phyloP scores from a whole-genome alignment of 106 monocot species.

The Dendrobium catenatum region DNA sequence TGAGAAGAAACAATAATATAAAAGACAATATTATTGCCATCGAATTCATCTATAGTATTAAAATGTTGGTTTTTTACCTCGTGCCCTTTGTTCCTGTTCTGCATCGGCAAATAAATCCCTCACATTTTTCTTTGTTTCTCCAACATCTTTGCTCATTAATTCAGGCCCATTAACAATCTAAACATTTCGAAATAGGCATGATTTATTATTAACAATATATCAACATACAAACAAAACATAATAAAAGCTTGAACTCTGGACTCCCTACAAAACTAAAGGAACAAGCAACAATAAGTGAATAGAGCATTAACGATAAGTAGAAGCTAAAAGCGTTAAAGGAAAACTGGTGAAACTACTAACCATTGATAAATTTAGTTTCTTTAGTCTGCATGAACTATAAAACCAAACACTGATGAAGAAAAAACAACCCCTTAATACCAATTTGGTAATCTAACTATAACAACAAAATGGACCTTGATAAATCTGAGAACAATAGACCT shows the following conservation, averaged over 20 bases:
- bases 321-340: neutral
- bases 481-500: neutral
- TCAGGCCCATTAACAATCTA: conserved; percentile 99
- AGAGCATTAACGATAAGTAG: neutral
- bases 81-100: conserved; percentile 76
- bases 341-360: neutral
- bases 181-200: neutral
- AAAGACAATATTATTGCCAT: neutral
- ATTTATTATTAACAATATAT: neutral
- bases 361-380: neutral
- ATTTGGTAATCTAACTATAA: too few relatives aligned
- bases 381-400: neutral
- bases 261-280: neutral
- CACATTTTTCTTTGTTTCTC: conserved; percentile 96
- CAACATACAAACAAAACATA: neutral
- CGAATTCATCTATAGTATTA: neutral
- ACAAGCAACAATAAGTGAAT: neutral
- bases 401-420: neutral
- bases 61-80: conserved; percentile 53
- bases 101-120: conserved; percentile 99
- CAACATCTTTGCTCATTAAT: conserved; percentile 96
- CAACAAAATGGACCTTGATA: too few relatives aligned
- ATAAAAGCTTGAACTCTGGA: too few relatives aligned
- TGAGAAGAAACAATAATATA: neutral
- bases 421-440: neutral